Conservation (phyloP, 202 grass and related monocot genomes). For the Musa balbisiana region DNA sequence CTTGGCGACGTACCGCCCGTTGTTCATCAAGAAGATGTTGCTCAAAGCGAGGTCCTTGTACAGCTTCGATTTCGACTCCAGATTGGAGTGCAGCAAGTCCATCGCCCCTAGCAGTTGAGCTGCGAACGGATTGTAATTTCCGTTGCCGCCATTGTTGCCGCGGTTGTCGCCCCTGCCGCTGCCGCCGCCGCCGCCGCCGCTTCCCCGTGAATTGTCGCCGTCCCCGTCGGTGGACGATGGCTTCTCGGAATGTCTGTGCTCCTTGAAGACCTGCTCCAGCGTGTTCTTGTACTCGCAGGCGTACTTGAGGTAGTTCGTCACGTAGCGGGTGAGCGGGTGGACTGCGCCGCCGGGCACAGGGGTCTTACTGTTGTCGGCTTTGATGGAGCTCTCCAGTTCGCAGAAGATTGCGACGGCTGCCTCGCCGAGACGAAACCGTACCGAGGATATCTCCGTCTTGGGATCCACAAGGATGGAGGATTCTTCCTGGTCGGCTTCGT, state of each 20-base stretch:
- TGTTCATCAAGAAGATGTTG: conserved; percentile 24
- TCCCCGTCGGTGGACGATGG: neutral
- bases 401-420: conserved; percentile 25
- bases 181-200: too few species aligned
- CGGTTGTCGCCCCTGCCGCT: neutral
- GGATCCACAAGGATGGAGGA: conserved; percentile 7
- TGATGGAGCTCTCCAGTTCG: conserved; percentile 27
- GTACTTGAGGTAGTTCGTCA: conserved; percentile 38
- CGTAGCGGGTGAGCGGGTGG: conserved; percentile 35
- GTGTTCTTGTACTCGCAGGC: conserved; percentile 29
- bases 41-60: conserved; percentile 12
- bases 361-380: conserved; percentile 16
- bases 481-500: neutral
- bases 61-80: conserved; percentile 10
- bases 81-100: conserved; percentile 6
- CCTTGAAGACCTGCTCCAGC: conserved; percentile 28
- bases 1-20: conserved; percentile 24
- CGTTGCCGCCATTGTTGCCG: neutral
- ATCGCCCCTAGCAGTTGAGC: conserved; percentile 15
- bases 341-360: conserved; percentile 24
- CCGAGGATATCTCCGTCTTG: conserved; percentile 21
- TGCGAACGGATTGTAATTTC: conserved; percentile 20
- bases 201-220: neutral
- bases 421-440: conserved; percentile 24
- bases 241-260: neutral